A percentile compares a stretch with the other conserved stretches of the same genome.
Conservation (phyloP, 176 grass and related monocot species). For the Hyparrhenia diplandra region DNA sequence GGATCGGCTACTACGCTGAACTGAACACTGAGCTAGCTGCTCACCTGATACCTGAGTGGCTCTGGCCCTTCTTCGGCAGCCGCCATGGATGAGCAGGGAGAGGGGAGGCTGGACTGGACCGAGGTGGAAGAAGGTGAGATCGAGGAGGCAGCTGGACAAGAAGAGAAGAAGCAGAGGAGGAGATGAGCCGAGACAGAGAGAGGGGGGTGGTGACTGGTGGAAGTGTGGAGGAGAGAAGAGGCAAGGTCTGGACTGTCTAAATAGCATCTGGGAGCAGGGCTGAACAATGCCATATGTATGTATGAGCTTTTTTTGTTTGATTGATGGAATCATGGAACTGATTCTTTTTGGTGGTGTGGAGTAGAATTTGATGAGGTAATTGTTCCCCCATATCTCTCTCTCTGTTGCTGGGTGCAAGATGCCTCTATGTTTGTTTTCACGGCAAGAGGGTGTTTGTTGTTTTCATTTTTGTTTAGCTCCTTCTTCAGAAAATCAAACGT, state of each 20-base stretch:
- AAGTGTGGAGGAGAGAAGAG: too few species aligned
- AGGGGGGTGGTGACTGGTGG: too few species aligned
- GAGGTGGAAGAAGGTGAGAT: constrained; percentile 7
- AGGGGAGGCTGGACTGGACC: neutral
- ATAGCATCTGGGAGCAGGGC: constrained; percentile 29
- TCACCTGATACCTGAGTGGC: constrained; percentile 82
- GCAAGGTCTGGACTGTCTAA: constrained; percentile 6
- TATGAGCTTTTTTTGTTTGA: neutral
- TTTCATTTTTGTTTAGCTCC: neutral
- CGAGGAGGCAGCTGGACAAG: too few species aligned
- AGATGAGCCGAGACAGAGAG: neutral
- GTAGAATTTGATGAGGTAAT: constrained; percentile 10
- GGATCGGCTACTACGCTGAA: too few species aligned
- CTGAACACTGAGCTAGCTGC: neutral
- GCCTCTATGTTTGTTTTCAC: neutral
- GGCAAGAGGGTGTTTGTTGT: too few species aligned
- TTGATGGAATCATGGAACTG: neutral
- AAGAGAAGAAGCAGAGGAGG: constrained; percentile 3
- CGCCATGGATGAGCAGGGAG: constrained; percentile 40
- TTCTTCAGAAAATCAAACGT: neutral
- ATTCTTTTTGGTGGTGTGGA: neutral
- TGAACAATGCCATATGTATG: neutral
- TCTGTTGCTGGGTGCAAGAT: constrained; percentile 23
- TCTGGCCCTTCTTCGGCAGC: constrained; percentile 50
- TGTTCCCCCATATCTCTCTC: constrained; percentile 2